Conservation (phyloP, 1,284 basidiomycete species). For the Pisolithus thermaeus region DNA sequence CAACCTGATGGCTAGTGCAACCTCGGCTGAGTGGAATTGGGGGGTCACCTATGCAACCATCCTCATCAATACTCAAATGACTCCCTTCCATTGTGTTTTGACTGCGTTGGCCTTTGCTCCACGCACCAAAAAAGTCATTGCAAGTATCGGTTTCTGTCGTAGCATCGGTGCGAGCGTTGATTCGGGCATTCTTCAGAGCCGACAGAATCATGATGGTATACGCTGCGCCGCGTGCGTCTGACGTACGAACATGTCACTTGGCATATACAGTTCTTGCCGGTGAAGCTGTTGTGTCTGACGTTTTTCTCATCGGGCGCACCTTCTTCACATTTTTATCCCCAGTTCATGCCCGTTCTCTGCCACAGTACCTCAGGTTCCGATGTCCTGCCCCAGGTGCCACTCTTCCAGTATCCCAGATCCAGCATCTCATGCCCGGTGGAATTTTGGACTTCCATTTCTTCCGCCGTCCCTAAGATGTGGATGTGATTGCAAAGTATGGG, state of each 20-base stretch:
- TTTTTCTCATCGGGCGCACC: conserved; percentile 56
- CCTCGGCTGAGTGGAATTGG: too few relatives aligned
- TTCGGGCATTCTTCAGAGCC: conserved; percentile 58
- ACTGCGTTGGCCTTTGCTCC: conserved; percentile 58
- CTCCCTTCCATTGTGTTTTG: conserved; percentile 29
- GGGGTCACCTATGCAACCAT: too few relatives aligned
- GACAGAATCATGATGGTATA: conserved; percentile 67
- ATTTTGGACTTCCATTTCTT: conserved; percentile 70
- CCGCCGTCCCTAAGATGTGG: conserved; percentile 55
- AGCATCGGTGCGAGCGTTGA: conserved; percentile 48
- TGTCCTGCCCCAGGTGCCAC: conserved; percentile 50
- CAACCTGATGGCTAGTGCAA: too few relatives aligned
- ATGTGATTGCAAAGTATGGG: conserved; percentile 66
- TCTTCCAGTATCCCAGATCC: conserved; percentile 49
- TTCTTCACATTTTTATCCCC: not conserved
- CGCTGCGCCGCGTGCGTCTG: not conserved
- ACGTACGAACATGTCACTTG: conserved; percentile 7
- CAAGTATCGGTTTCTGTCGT: conserved; percentile 60
- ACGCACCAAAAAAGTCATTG: too few relatives aligned
- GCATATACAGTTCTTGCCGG: conserved; percentile 60
- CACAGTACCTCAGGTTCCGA: conserved; percentile 54
- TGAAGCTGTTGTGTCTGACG: conserved; percentile 57
- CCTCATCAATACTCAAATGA: not conserved
- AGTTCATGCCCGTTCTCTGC: too few relatives aligned
- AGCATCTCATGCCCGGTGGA: conserved; percentile 62